Percentiles rank a stretch among this genome's conserved stretches.
Conservation (phyloP, 2,329 filamentous ascomycete genomes). For the Curvularia lunata region DNA sequence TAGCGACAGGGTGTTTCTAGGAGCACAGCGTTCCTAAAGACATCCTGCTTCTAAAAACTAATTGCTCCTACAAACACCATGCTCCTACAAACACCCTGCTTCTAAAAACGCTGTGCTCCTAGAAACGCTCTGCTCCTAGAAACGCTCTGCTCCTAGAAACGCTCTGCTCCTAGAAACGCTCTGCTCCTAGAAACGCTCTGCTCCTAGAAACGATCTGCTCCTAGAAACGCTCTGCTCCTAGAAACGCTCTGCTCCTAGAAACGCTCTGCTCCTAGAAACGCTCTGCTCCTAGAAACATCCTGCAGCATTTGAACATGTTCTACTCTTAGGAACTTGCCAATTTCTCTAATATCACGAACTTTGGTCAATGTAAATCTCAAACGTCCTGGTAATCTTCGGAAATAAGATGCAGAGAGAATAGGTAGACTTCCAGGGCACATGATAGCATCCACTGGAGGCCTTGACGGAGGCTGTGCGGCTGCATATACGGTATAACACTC, state of each 20-base stretch:
- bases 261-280: conserved; percentile 2
- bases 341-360: no score
- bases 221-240: conserved; percentile 3
- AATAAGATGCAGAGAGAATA: no score
- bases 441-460: not conserved
- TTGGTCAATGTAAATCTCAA: no score
- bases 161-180: not conserved
- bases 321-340: no score
- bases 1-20: conserved; percentile 1
- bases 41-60: no score
- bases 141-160: not conserved
- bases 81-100: no score
- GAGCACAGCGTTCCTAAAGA: not conserved
- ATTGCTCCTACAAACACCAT: no score
- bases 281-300: not conserved
- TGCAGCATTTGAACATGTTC: not conserved
- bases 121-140: no score
- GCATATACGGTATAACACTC: not conserved
- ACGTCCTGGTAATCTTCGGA: no score
- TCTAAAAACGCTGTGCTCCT: no score
- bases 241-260: conserved; percentile 6
- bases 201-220: not conserved
- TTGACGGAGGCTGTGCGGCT: not conserved
- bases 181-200: conserved; percentile 3
- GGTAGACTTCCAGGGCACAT: not conserved